Conservation (phyloP, 495 filamentous ascomycete species). For the Cercophora sp. region DNA sequence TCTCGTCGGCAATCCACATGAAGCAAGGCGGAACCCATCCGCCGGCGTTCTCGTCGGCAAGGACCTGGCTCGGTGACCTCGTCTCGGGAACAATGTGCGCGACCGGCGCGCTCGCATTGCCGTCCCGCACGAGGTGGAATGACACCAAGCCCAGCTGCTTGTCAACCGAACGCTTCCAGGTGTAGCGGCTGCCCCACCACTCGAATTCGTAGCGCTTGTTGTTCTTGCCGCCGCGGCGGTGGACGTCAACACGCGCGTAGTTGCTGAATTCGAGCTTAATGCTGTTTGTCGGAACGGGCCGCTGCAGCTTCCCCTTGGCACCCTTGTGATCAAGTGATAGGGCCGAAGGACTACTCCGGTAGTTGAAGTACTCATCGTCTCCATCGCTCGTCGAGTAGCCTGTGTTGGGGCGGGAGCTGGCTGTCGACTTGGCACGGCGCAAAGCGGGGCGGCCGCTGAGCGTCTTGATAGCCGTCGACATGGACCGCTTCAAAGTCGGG, state of each 20-base stretch:
- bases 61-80: slow-evolving; percentile 61
- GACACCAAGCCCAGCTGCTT: slow-evolving; percentile 59
- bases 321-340: slow-evolving; percentile 28
- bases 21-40: slow-evolving; percentile 90
- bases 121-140: slow-evolving; percentile 71
- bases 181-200: slow-evolving; percentile 84
- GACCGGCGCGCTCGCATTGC: slow-evolving; percentile 56
- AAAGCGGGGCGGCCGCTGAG: slow-evolving; percentile 53
- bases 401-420: slow-evolving; percentile 42
- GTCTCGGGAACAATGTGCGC: slow-evolving; percentile 85
- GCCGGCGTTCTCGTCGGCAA: slow-evolving; percentile 72
- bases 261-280: slow-evolving; percentile 94
- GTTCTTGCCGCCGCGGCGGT: slow-evolving; percentile 62
- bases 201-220: slow-evolving; percentile 84
- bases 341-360: slow-evolving; percentile 34
- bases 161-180: slow-evolving; percentile 72
- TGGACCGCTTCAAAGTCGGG: slow-evolving; percentile 60
- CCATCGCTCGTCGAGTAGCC: slow-evolving; percentile 39
- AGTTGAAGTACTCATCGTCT: slow-evolving; percentile 43
- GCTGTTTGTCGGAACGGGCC: slow-evolving; percentile 60
- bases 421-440: slow-evolving; percentile 43
- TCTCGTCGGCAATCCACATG: slow-evolving; percentile 78
- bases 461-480: slow-evolving; percentile 69
- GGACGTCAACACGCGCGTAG: slow-evolving; percentile 88
- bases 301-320: slow-evolving; percentile 27